These are phyloP conservation scores for Wickerhamomyces rabaulensis DNA, from an alignment of 805 yeast species.

Conservation along the genomic window DNA sequence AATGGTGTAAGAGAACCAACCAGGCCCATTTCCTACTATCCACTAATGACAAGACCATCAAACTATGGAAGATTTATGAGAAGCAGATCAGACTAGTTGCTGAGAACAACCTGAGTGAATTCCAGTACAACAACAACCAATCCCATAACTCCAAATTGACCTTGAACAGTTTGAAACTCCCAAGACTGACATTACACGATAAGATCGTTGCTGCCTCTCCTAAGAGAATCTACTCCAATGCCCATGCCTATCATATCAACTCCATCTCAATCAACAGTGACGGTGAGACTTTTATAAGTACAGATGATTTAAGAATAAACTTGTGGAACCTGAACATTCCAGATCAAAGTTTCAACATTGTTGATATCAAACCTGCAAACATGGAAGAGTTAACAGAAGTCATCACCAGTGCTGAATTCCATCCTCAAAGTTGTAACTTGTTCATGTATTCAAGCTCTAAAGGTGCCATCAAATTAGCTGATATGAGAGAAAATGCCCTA, in stretches of 20 bases:
- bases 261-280: constrained; percentile 92
- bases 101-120: constrained; percentile 75
- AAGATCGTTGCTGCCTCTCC: constrained; percentile 95
- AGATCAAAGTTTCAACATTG: constrained; percentile 93
- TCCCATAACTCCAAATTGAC: constrained; percentile 24
- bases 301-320: constrained; percentile 93
- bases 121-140: constrained; percentile 8
- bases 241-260: constrained; percentile 97
- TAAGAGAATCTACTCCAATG: constrained; percentile 84
- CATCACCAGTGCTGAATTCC: constrained; percentile 94
- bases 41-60: constrained; percentile 97
- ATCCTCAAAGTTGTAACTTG: constrained; percentile 85
- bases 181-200: constrained; percentile 89
- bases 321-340: constrained; percentile 93
- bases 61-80: constrained; percentile 94
- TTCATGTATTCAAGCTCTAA: constrained; percentile 95
- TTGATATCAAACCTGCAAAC: constrained; percentile 94
- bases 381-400: constrained; percentile 99
- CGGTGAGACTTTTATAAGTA: constrained; percentile 88
- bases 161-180: constrained; percentile 57
- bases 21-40: constrained; percentile 86
- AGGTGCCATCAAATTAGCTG: constrained; percentile 92
- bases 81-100: constrained; percentile 87
- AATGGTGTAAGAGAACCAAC: constrained; percentile 88
- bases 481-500: constrained; percentile 92